A percentile compares a stretch with the other conserved stretches of the same genome.
These are phyloP conservation scores for Cordyceps pruinosa DNA, from an alignment of 2,329 filamentous ascomycete genomes.

Conservation along the genomic window DNA sequence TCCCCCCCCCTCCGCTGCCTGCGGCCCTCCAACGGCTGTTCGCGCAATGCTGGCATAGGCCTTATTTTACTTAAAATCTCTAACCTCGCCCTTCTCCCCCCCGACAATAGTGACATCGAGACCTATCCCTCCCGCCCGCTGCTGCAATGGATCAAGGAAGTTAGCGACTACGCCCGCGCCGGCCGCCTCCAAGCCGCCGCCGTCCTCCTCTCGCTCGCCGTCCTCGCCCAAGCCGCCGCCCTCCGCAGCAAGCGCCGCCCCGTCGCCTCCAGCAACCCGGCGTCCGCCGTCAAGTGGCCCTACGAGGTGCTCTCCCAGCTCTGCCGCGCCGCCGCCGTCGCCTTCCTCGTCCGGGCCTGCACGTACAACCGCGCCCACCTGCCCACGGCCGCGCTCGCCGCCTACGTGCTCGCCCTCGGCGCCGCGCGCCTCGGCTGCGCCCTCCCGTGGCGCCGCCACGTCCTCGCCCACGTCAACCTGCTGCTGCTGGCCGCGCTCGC, in stretches of 20 bases:
- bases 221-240: constrained; percentile 21
- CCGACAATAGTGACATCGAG: neutral
- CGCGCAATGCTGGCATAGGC: neutral
- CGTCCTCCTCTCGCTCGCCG: constrained; percentile 30
- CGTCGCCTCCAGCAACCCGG: constrained; percentile 23
- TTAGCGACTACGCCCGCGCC: constrained; percentile 33
- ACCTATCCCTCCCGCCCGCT: constrained; percentile 4
- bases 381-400: constrained; percentile 29
- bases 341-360: constrained; percentile 32
- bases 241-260: constrained; percentile 15
- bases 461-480: constrained; percentile 44
- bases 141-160: constrained; percentile 32
- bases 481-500: constrained; percentile 31
- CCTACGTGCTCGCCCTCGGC: constrained; percentile 38
- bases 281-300: constrained; percentile 33
- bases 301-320: constrained; percentile 39
- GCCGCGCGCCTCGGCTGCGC: constrained; percentile 34
- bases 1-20: neutral
- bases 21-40: neutral
- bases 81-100: neutral
- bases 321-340: constrained; percentile 32
- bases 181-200: constrained; percentile 34
- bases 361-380: constrained; percentile 27
- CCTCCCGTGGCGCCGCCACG: constrained; percentile 38
- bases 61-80: neutral